Evolutionary conservation across 208 protist species (phyloP).

Genomic region (Phytomonas francai): DNA sequence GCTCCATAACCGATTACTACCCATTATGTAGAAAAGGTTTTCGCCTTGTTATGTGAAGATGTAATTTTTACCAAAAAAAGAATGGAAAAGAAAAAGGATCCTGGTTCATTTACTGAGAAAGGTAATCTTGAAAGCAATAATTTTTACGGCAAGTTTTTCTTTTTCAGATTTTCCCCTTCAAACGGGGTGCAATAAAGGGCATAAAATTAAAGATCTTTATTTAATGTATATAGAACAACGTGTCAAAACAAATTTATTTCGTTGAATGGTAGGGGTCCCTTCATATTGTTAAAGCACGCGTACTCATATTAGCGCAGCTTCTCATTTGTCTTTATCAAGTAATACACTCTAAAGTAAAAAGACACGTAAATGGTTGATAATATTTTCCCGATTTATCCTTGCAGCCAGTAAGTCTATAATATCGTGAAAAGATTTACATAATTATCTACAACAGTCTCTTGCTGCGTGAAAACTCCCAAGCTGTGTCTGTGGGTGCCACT

Average conservation of each 20-base stretch:
- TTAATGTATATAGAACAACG: not conserved
- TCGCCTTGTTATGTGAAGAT: not conserved
- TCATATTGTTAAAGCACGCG: not conserved
- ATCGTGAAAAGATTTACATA: not conserved
- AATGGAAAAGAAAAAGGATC: slow-evolving; percentile 3
- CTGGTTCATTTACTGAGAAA: not conserved
- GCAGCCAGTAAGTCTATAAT: not conserved
- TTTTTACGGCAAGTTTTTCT: not conserved
- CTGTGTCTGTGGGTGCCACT: not conserved
- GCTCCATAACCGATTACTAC: not conserved
- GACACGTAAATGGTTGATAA: not conserved
- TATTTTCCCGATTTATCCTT: not conserved
- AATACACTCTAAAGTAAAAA: not conserved
- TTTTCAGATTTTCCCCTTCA: not conserved
- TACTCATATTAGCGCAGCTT: not conserved
- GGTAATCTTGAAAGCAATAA: not conserved
- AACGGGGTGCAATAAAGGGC: not conserved
- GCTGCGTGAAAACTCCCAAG: not conserved
- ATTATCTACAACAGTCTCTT: not conserved
- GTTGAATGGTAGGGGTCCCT: not conserved
- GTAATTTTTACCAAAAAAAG: not conserved
- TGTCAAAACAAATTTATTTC: not conserved
- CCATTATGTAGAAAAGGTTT: slow-evolving; percentile 4
- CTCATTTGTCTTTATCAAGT: not conserved
- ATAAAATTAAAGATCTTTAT: slow-evolving; percentile 2